Evolutionary conservation across 2,329 filamentous ascomycete genomes (phyloP).

Genomic region (Chaetomium sp.): DNA sequence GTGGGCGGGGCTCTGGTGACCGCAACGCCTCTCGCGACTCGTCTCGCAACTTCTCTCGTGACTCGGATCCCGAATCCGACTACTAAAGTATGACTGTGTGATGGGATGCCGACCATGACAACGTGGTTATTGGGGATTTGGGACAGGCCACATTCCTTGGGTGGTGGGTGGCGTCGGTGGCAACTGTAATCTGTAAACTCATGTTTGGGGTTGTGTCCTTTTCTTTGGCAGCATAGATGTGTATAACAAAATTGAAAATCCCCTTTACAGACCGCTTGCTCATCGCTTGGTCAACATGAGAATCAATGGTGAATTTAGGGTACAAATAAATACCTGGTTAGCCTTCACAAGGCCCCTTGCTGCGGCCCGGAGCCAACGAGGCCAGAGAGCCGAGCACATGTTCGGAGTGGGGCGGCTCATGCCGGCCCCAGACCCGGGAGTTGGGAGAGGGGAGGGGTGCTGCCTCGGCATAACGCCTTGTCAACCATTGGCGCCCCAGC

Average conservation of each 20-base stretch:
- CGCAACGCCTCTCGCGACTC: background rate
- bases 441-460: slow-evolving; percentile 9
- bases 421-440: slow-evolving; percentile 11
- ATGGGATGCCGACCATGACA: background rate
- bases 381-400: slow-evolving; percentile 15
- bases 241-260: background rate
- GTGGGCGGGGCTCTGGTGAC: background rate
- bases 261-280: background rate
- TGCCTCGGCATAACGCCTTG: slow-evolving; percentile 25
- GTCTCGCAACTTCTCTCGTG: too few species aligned
- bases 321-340: too few species aligned
- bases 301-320: background rate
- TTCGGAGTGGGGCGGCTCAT: slow-evolving; percentile 15
- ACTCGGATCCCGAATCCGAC: background rate
- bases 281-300: background rate
- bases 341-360: background rate
- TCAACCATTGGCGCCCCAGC: slow-evolving; percentile 1
- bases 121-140: background rate
- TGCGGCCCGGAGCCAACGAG: background rate
- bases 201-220: background rate
- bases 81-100: background rate
- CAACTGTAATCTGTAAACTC: slow-evolving; percentile 12
- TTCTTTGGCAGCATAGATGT: slow-evolving; percentile 9
- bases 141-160: background rate
- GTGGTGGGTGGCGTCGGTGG: background rate